Base-by-base conservation (phyloP, 345 rosid species). In the Hypericum perforatum region DNA sequence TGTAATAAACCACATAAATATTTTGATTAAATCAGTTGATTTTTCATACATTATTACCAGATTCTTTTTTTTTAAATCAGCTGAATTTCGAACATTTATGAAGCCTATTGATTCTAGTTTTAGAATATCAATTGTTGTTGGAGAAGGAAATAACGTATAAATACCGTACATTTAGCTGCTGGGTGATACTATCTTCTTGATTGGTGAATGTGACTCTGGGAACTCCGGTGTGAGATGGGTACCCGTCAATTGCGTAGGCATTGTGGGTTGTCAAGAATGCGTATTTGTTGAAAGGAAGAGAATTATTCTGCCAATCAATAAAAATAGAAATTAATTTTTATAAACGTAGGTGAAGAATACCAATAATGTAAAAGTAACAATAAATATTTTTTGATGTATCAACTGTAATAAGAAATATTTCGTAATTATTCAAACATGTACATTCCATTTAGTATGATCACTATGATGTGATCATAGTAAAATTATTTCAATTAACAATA, bases 211-310 rank as follows among this genome's bases (percentile, higher is more conserved):
- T 42, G 13, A 71, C 5, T 9, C 63, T 49, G 0, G 71, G 16
- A 6, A 59, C 7, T 49, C 68, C 56, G 11, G 69, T 58, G 38
- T 45, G 69, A 6, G 73, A 16, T 0, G 53, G 69, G 39, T 57
- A 63, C 5, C 80, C 86, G 16, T 59, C 37, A 8, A 56, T 71
- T 49, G 86, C 83, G 63, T 58, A 77, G 6, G 86, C 71, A 64
- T 82, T 80, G 61, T 82, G 90, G 7, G 82, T 80, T 39, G 76
- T 66, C 56, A 80, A 66, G 70, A 77, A 82, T 9, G 82, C 68
- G 50, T 80, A 80, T 54, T 58, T 68, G 51, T 74, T 82, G 71
- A 75, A 82, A 10, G 84, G 82, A 70, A 80, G 57, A 8, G 78
- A 69, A 44, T 78, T 67, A 43, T 78, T 75, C 78, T 74, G 70